These are phyloP conservation scores for Termitomyces sp. DNA, from an alignment of 768 basidiomycete species.

Conservation along the genomic window DNA sequence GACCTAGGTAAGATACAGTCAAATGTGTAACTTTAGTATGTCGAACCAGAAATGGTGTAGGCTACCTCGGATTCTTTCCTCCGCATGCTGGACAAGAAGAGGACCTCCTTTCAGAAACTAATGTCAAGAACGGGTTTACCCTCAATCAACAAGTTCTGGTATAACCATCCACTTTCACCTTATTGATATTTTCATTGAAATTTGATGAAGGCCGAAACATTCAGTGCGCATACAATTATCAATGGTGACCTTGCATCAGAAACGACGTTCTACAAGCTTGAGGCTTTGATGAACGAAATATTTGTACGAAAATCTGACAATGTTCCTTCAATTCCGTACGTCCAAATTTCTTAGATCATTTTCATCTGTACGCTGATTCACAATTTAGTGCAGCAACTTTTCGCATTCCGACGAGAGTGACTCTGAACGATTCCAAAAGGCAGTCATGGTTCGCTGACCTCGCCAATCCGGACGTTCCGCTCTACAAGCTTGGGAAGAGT, in stretches of 20 bases:
- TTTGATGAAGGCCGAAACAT: slow-evolving; percentile 54
- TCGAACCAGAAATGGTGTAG: slow-evolving; percentile 30
- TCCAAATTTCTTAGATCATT: slow-evolving; percentile 2
- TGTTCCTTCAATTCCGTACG: slow-evolving; percentile 63
- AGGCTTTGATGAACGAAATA: slow-evolving; percentile 75
- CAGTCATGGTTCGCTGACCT: slow-evolving; percentile 82
- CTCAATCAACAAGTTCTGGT: slow-evolving; percentile 57
- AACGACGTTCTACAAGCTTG: slow-evolving; percentile 55
- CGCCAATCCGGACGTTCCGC: slow-evolving; percentile 75
- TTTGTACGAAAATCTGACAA: slow-evolving; percentile 60
- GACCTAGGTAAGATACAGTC: slow-evolving; percentile 52
- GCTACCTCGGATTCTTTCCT: slow-evolving; percentile 75
- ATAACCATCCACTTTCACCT: slow-evolving; percentile 20
- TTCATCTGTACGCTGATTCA: background rate
- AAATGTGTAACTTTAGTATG: background rate
- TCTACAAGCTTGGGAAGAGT: slow-evolving; percentile 78
- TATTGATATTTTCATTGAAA: background rate
- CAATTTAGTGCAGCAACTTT: slow-evolving; percentile 57
- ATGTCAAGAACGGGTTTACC: slow-evolving; percentile 64
- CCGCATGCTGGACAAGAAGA: slow-evolving; percentile 74
- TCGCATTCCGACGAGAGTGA: slow-evolving; percentile 79
- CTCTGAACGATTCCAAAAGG: slow-evolving; percentile 75
- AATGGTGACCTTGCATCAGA: slow-evolving; percentile 48
- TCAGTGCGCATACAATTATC: slow-evolving; percentile 53
- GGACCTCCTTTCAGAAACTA: slow-evolving; percentile 60